Conservation (phyloP, 495 filamentous ascomycete species). For the Chaetomium cochliodes region DNA sequence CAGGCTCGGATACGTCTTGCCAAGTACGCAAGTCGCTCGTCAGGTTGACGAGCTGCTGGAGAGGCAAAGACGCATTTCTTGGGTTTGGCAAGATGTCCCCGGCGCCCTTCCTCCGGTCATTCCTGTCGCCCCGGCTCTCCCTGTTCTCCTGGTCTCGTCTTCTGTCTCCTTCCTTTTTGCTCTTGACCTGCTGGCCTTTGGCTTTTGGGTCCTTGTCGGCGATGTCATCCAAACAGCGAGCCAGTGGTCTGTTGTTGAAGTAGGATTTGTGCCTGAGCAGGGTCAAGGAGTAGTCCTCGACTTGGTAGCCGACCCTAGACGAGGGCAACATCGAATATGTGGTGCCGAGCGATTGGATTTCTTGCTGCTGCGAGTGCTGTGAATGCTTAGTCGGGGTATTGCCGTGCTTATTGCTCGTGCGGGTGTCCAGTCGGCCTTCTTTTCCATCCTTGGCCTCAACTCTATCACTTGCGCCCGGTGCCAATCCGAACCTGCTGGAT, state of each 20-base stretch:
- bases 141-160: neutral
- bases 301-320: slow-evolving; percentile 14
- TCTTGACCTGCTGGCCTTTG: neutral
- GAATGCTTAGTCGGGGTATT: neutral
- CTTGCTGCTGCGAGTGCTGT: neutral
- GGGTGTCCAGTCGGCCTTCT: neutral
- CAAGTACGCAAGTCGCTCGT: slow-evolving; percentile 9
- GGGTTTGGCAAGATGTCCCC: neutral
- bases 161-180: neutral
- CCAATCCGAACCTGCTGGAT: neutral
- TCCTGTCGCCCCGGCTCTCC: neutral
- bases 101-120: neutral
- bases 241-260: slow-evolving; percentile 30
- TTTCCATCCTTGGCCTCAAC: neutral
- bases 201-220: slow-evolving; percentile 5
- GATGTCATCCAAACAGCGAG: slow-evolving; percentile 29
- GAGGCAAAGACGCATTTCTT: neutral
- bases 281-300: slow-evolving; percentile 33
- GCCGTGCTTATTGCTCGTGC: neutral
- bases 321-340: neutral
- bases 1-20: neutral
- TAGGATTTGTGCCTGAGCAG: slow-evolving; percentile 33
- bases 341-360: neutral
- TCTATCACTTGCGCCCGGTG: neutral
- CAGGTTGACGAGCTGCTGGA: slow-evolving; percentile 5